Base-by-base conservation (phyloP, 805 yeast species). In the Starmerella roubikii region DNA sequence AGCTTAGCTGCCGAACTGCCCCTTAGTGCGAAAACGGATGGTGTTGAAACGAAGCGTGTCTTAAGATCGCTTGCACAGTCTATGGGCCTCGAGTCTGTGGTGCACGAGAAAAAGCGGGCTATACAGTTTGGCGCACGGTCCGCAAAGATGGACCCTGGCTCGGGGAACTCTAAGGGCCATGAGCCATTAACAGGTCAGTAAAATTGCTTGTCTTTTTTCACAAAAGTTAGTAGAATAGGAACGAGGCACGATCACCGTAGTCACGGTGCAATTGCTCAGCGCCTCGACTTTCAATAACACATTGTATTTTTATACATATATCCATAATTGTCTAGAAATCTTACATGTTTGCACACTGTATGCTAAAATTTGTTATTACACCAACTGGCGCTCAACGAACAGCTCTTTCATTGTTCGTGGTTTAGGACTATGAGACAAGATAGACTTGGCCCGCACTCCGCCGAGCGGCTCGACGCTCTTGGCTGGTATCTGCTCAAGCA, bases 121-220 rank as follows among this genome's bases (percentile, higher is more conserved):
- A 85, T 91, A 44, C 98, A 91, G 54, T 91, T 91, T 58, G 99
- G 99, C 0, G 82, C 97, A 0, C 76, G 80, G 46, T 78, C 94
- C 54, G 98, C 99, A 1, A 93, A 88, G 57, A 74, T 91, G 78
- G 86, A 80, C 45, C 67, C 74, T 3, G 88, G 88, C 1, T 72
- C 78, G 32, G 78, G 86, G 3, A 78, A 74, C 49, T 65, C 71
- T 30, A 78, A 75, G 51, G 97, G 97, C 0, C 79, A 86, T 12
- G n/a, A n/a, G n/a, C n/a, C n/a, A n/a, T n/a, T n/a, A n/a, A n/a
- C n/a, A n/a, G n/a, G n/a, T 6, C 24, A 34, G 4, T 34, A 16
- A 32, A 4, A 18, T 8, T 5, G n/a, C 6, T 8, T 32, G 19
- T 13, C n/a, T n/a, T n/a, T n/a, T n/a, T n/a, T n/a, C n/a, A 19